These are phyloP conservation scores for Yamadazyma taylorii DNA, from an alignment of 1,139 yeast species.

Conservation along the genomic window DNA sequence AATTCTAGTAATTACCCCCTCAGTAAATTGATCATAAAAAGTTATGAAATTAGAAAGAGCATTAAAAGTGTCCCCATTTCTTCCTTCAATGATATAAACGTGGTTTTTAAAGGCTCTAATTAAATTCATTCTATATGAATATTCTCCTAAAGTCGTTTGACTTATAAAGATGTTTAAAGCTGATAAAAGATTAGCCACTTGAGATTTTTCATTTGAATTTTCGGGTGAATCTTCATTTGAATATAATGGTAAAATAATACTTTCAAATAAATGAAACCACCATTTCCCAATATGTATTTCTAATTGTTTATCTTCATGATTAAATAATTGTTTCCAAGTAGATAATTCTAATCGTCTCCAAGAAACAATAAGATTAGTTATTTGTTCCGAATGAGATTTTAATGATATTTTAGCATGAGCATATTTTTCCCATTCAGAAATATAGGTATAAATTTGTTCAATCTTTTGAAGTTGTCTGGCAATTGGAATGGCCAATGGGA, in stretches of 20 bases:
- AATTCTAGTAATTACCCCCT: conserved; percentile 48
- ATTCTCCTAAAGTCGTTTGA: conserved; percentile 77
- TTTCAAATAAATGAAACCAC: conserved; percentile 92
- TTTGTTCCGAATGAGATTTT: conserved; percentile 49
- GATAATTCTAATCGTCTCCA: conserved; percentile 90
- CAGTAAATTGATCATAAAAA: conserved; percentile 66
- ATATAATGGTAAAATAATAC: conserved; percentile 53
- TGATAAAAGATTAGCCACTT: conserved; percentile 48
- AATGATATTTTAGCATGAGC: conserved; percentile 80
- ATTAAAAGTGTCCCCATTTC: conserved; percentile 24
- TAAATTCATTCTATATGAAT: conserved; percentile 52
- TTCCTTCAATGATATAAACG: conserved; percentile 22
- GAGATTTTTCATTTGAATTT: conserved; percentile 26
- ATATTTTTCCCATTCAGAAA: conserved; percentile 92
- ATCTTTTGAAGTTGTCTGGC: conserved; percentile 77
- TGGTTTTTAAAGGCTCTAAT: conserved; percentile 65
- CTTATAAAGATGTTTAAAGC: conserved; percentile 76
- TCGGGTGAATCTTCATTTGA: conserved; percentile 31
- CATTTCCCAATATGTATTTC: conserved; percentile 64
- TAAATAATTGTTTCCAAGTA: conserved; percentile 81
- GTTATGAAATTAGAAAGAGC: conserved; percentile 62
- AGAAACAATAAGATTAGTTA: conserved; percentile 70
- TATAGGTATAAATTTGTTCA: conserved; percentile 80
- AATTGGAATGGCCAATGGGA: conserved; percentile 67
- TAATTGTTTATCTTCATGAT: conserved; percentile 58